A percentile compares a stretch with the other conserved stretches of the same genome.
Evolutionary conservation across 352 stramenopile species (phyloP).

Genomic region (Stramenopiles sp.): DNA sequence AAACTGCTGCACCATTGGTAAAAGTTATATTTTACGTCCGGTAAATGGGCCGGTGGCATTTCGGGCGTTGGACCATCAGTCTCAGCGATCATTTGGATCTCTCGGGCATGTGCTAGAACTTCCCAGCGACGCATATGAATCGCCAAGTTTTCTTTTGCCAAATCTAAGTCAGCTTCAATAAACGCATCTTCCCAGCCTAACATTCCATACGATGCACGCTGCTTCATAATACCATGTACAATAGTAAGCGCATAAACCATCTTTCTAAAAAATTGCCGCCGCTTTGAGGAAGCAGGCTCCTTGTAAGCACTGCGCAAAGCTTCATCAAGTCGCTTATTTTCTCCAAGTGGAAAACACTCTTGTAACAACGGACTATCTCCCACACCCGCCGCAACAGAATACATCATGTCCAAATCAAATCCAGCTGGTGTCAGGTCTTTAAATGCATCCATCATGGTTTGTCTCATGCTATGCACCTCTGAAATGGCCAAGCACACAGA

Average conservation of each 20-base stretch:
- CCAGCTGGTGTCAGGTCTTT: neutral
- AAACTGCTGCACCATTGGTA: neutral
- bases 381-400: neutral
- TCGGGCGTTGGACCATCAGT: neutral
- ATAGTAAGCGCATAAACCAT: neutral
- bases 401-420: neutral
- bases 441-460: neutral
- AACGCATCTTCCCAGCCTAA: conserved; percentile 1
- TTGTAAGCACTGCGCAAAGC: neutral
- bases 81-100: neutral
- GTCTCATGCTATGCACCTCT: neutral
- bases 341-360: neutral
- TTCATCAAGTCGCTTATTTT: neutral
- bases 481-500: neutral
- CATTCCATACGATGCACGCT: neutral
- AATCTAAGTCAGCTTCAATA: neutral
- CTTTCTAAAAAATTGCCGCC: neutral
- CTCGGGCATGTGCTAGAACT: neutral
- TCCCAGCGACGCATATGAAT: neutral
- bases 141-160: neutral
- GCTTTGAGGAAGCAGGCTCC: neutral
- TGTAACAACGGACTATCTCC: neutral
- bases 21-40: neutral
- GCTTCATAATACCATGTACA: neutral
- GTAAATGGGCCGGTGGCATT: neutral